Base-by-base conservation (phyloP, 2,329 filamentous ascomycete species). In the Epichloe typhina region DNA sequence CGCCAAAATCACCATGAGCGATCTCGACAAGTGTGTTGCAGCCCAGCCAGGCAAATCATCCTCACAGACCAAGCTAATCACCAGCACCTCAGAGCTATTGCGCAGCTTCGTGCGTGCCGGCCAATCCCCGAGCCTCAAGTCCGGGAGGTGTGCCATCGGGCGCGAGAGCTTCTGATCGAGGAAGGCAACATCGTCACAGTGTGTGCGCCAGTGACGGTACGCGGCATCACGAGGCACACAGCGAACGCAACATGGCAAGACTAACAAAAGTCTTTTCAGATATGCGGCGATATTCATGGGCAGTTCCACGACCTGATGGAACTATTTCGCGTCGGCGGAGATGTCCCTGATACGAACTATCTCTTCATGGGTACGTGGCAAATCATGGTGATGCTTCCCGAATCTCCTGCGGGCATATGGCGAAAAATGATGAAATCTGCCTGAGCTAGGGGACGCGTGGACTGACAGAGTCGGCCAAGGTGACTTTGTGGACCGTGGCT, bases 291-390 rank as follows among this genome's bases (percentile, higher is more conserved):
- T 64, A 96, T 97, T 52, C 91, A 97, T 64, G 90, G 90, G 58
- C 90, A 96, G 66, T 96, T 96, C 64, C 90, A 96, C 63, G 90
- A 96, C 64, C 70, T 96, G 61, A 96, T 96, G 91, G 91, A 96
- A 68, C 80, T 96, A 5, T 96, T 96, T 65, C 81, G 89, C 49
- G 90, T 96, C 4, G 90, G 90, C 54, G 90, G 90, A 56, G 88
- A 95, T 65, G 88, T 94, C 4, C 90, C 90, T 40, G 91, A 96
- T 63, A 96, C 90, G 35, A 95, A 95, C 64, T 96, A 96, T 67
- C 80, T 96, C 3, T 96, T 96, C 71, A 95, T 96, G 88, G 90
- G 84, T 87, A 74, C 44, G 69, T 38, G 50, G 33, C 4, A 35
- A 11, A 23, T 3, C 17, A 5, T 6, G 8, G 15, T 3, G 21